Percentiles rank a stretch among this genome's conserved stretches.
These are phyloP conservation scores for Leccinum disarticulatum DNA, from an alignment of 768 basidiomycete genomes.

Conservation along the genomic window DNA sequence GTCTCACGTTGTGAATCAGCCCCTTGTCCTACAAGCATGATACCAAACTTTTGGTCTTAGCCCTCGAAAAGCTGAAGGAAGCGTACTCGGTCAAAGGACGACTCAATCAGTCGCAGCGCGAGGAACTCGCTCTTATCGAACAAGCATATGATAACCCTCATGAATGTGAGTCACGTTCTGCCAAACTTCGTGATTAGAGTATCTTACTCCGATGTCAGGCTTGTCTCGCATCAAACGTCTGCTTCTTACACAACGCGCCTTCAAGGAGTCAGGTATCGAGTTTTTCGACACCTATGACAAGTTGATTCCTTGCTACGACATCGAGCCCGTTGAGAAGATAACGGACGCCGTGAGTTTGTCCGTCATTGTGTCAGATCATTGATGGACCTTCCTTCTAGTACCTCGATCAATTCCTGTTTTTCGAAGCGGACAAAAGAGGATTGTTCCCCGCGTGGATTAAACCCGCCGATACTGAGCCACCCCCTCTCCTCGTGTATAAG, in stretches of 20 bases:
- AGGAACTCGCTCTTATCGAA: slow-evolving; percentile 96
- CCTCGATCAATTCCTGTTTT: slow-evolving; percentile 97
- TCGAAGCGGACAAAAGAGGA: slow-evolving; percentile 97
- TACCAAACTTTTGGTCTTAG: slow-evolving; percentile 94
- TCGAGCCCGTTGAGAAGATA: slow-evolving; percentile 99
- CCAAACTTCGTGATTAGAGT: neutral
- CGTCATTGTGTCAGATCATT: neutral
- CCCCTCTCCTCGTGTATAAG: slow-evolving; percentile 96
- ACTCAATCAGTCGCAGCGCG: slow-evolving; percentile 96
- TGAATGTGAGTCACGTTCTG: slow-evolving; percentile 61
- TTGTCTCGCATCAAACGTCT: slow-evolving; percentile 97
- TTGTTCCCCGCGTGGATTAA: slow-evolving; percentile 99
- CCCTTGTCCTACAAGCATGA: slow-evolving; percentile 99
- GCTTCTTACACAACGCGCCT: slow-evolving; percentile 93
- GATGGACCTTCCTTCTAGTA: slow-evolving; percentile 48
- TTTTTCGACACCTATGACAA: slow-evolving; percentile 99
- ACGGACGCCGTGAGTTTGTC: slow-evolving; percentile 79
- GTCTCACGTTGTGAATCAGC: slow-evolving; percentile 35
- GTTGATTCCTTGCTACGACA: slow-evolving; percentile 97
- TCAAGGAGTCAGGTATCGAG: slow-evolving; percentile 97
- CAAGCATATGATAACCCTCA: slow-evolving; percentile 99
- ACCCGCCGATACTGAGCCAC: slow-evolving; percentile 95
- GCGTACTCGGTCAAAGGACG: slow-evolving; percentile 98
- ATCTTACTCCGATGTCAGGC: slow-evolving; percentile 39
- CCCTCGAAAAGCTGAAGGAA: slow-evolving; percentile 97